A percentile compares a stretch with the other conserved stretches of the same genome.
phyloP scores from a whole-genome alignment of 2,329 filamentous ascomycete genomes.

The Chaetomium globosum region DNA sequence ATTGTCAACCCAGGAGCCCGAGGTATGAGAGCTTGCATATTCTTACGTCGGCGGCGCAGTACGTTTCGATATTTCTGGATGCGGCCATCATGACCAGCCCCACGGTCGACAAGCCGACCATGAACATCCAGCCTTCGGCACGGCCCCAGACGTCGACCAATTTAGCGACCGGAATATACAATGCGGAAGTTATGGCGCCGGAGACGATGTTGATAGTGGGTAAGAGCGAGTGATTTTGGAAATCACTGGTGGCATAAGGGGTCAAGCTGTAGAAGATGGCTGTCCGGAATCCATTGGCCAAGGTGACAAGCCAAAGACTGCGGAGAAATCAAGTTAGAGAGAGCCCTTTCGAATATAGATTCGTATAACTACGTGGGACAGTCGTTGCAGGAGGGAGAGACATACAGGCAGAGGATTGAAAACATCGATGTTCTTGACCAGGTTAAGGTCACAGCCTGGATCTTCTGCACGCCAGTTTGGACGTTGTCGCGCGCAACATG shows the following conservation, averaged over 20 bases:
- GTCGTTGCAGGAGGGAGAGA: background rate
- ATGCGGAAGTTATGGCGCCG: background rate
- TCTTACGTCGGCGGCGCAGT: background rate
- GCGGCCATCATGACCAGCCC: background rate
- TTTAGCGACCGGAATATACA: background rate
- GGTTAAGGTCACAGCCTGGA: background rate
- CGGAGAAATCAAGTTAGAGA: too few relatives aligned
- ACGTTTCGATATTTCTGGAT: background rate
- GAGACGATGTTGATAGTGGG: conserved; percentile 27
- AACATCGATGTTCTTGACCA: background rate
- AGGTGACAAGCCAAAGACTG: background rate
- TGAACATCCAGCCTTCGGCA: background rate
- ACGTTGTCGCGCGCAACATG: background rate
- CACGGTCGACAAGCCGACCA: background rate
- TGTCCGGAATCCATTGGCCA: conserved; percentile 49
- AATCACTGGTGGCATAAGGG: conserved; percentile 55
- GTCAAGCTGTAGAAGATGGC: conserved; percentile 48
- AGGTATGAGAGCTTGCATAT: background rate
- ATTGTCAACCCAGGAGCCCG: background rate
- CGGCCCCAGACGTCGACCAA: background rate
- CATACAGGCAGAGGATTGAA: background rate
- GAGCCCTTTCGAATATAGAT: background rate
- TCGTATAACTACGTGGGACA: background rate
- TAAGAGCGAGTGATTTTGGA: conserved; percentile 56
- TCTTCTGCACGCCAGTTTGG: background rate